phyloP scores from a whole-genome alignment of 192 early-diverging fungal genomes.

The Coemansia sp. region DNA sequence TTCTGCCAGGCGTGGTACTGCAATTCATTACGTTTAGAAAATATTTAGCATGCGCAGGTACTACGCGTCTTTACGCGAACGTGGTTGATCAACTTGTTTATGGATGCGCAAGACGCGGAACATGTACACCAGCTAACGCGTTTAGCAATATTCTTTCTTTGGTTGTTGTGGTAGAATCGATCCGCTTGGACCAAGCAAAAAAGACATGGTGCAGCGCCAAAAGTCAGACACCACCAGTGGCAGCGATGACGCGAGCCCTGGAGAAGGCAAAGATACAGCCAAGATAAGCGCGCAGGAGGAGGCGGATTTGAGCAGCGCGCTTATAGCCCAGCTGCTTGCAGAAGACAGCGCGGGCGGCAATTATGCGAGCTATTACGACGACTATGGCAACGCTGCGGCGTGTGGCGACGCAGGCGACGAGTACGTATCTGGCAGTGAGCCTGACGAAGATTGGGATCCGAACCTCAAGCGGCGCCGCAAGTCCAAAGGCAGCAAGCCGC shows the following conservation, averaged over 20 bases:
- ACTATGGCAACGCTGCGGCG: slow-evolving; percentile 39
- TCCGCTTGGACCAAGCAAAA: not conserved
- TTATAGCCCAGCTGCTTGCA: slow-evolving; percentile 77
- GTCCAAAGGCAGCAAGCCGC: slow-evolving; percentile 22
- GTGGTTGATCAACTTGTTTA: not conserved
- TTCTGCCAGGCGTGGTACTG: not conserved
- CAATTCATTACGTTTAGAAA: not conserved
- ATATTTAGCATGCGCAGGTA: not conserved
- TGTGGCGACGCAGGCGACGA: slow-evolving; percentile 52
- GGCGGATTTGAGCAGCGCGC: slow-evolving; percentile 74
- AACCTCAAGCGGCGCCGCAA: slow-evolving; percentile 38
- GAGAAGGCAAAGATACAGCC: not conserved
- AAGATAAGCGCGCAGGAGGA: slow-evolving; percentile 69
- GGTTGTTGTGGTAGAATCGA: not conserved
- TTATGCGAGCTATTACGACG: slow-evolving; percentile 59
- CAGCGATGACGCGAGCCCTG: not conserved
- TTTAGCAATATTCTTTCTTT: not conserved
- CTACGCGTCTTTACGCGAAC: not conserved
- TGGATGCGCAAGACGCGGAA: not conserved
- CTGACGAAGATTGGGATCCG: slow-evolving; percentile 49
- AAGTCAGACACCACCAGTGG: not conserved
- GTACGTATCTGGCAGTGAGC: slow-evolving; percentile 44
- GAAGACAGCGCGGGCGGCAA: slow-evolving; percentile 63
- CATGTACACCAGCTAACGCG: not conserved
- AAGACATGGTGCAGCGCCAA: not conserved